Evolutionary conservation across 2,329 filamentous ascomycete genomes (phyloP), one percentile per base, ranked within the genome.

Genomic region (Scedosporium aurantiacum): DNA sequence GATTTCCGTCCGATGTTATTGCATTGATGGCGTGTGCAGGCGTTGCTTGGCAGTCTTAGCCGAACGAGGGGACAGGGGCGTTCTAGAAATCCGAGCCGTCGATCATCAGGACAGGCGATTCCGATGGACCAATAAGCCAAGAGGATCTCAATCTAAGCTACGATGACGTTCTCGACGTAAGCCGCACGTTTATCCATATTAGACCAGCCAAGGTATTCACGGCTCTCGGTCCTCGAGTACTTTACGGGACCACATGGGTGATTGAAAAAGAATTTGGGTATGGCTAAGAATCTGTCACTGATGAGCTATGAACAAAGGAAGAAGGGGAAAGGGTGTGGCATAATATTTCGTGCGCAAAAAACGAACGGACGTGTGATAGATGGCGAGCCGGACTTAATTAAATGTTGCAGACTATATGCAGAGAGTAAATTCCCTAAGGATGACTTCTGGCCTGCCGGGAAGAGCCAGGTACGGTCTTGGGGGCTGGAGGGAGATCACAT

Each of bases 151-250:
- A 27, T 27, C 23, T 54, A 27, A 23, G 5, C 12, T 18, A 12
- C 18, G 50, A 28, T 54, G 50, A 54, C 50, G 23, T 54, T 12
- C 50, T 54, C 18, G 50, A 23, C 23, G 50, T 54, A 54, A 54
- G 50, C 50, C 50, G 50, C 50, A 54, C 50, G 18, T 54, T 54
- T 54, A 54, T 54, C 50, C 50, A 54, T 54, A 54, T 54, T 54
- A 21, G 4, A 54, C 21, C 18, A 21, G 4, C 50, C 50, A 23
- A 12, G 23, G 2, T 54, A 10, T 54, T 21, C 2, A 18, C 18
- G 50, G 12, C 50, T 14, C 50, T 54, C 18, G 18, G 23, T 23
- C 18, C 27, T 21, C 4, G 50, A 23, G 16, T 23, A 14, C 7
- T 54, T 27, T 23, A 23, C 6, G 23, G 23, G 23, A 7, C 2